These are phyloP conservation scores for Myriangium duriaei DNA, from an alignment of 2,329 filamentous ascomycete species.

Conservation along the genomic window DNA sequence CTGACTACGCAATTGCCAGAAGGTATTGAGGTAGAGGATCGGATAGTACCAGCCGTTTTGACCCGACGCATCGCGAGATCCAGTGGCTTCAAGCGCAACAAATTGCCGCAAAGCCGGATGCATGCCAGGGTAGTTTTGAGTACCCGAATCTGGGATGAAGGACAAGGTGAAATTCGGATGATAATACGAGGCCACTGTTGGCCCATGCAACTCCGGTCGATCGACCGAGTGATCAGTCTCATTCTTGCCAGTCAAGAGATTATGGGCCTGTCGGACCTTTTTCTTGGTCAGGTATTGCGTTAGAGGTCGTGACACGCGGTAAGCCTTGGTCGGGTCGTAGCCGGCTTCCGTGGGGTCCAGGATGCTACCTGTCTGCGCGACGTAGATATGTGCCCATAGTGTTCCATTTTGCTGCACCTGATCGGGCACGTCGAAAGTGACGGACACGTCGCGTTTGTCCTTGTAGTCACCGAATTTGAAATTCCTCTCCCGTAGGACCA, in stretches of 20 bases:
- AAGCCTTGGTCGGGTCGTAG: slow-evolving; percentile 65
- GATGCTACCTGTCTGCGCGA: slow-evolving; percentile 61
- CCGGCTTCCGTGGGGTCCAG: slow-evolving; percentile 61
- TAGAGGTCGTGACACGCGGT: slow-evolving; percentile 72
- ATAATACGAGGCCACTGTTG: slow-evolving; percentile 75
- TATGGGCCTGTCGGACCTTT: slow-evolving; percentile 76
- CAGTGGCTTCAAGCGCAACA: slow-evolving; percentile 64
- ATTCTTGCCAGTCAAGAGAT: slow-evolving; percentile 50
- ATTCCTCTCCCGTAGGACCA: slow-evolving; percentile 67
- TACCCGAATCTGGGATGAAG: slow-evolving; percentile 68
- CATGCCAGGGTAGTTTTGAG: slow-evolving; percentile 52
- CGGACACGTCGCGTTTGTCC: slow-evolving; percentile 66
- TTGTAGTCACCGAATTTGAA: slow-evolving; percentile 70
- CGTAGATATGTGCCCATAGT: slow-evolving; percentile 86
- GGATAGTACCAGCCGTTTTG: slow-evolving; percentile 91
- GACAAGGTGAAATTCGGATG: slow-evolving; percentile 89
- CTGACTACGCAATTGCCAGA: slow-evolving; percentile 87
- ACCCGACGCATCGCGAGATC: slow-evolving; percentile 69
- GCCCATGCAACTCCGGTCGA: slow-evolving; percentile 44
- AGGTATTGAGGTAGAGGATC: slow-evolving; percentile 83
- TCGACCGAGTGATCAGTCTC: slow-evolving; percentile 37
- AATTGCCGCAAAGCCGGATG: slow-evolving; percentile 67
- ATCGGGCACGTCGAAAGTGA: slow-evolving; percentile 62
- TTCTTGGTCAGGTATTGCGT: slow-evolving; percentile 88
- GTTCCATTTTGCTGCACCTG: slow-evolving; percentile 85